Conservation (phyloP, 1,139 yeast genomes). For the Taphrina wiesneri region DNA sequence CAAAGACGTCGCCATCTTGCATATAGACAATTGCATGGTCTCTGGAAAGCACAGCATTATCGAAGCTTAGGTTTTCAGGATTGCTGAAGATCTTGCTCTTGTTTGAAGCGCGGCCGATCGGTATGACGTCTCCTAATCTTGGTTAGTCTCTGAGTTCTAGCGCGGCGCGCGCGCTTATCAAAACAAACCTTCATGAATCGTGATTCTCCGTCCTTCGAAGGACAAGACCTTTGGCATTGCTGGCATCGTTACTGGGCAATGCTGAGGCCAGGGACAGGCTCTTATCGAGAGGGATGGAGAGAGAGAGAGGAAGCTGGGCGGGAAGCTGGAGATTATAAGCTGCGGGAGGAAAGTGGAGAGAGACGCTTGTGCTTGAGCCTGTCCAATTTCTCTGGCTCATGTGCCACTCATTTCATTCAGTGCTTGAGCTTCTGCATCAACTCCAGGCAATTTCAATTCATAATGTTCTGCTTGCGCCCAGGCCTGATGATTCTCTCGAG, state of each 20-base stretch:
- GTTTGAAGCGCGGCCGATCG: background rate
- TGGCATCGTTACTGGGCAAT: background rate
- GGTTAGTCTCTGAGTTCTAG: background rate
- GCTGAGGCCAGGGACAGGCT: background rate
- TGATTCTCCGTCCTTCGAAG: background rate
- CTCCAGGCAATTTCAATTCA: no score
- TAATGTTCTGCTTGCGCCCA: no score
- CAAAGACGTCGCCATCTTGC: background rate
- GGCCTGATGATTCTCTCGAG: no score
- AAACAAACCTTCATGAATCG: background rate
- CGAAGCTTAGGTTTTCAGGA: constrained; percentile 4
- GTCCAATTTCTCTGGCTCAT: background rate
- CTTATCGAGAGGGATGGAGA: background rate
- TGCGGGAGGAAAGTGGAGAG: background rate
- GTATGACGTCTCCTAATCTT: background rate
- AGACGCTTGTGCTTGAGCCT: background rate
- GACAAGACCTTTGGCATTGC: background rate
- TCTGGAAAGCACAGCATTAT: constrained; percentile 9
- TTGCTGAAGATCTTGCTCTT: background rate
- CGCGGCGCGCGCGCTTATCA: background rate
- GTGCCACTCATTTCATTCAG: background rate
- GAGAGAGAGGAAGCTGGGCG: background rate
- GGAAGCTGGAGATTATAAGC: no score
- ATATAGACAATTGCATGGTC: background rate
- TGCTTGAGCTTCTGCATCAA: no score